phyloP scores from a whole-genome alignment of 2,329 filamentous ascomycete species.

The Fusarium piperis region DNA sequence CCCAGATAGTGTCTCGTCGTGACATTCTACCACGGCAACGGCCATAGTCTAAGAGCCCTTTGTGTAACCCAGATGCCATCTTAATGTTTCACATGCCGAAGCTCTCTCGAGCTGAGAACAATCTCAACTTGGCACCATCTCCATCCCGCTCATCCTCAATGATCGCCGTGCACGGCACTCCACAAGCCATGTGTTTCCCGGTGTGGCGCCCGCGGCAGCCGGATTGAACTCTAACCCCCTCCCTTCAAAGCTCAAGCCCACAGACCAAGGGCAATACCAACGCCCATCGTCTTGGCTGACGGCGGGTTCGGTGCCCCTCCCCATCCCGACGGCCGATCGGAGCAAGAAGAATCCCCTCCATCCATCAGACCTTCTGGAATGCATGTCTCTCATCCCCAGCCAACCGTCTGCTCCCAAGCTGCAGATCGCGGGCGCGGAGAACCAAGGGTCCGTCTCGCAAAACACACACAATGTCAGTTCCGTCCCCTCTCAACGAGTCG shows the following conservation, averaged over 20 bases:
- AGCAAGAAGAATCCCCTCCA: not conserved
- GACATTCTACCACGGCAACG: conserved; percentile 17
- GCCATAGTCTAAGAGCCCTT: conserved; percentile 2
- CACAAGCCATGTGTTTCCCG: conserved; percentile 31
- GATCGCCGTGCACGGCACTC: conserved; percentile 6
- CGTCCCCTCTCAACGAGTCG: conserved; percentile 12
- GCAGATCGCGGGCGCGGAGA: conserved; percentile 21
- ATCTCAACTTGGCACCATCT: not conserved
- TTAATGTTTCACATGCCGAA: conserved; percentile 24
- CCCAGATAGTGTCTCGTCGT: not conserved
- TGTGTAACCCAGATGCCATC: conserved; percentile 18
- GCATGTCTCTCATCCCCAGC: not conserved
- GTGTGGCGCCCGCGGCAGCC: not conserved
- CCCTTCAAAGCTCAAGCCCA: not conserved
- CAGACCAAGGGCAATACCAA: not conserved
- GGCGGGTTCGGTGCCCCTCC: not conserved
- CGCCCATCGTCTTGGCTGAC: not conserved
- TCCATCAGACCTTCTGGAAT: conserved; percentile 25
- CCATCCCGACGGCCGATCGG: not conserved
- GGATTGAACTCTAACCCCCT: conserved; percentile 11
- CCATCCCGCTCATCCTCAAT: conserved; percentile 1
- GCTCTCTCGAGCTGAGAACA: not conserved
- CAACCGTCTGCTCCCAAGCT: conserved; percentile 2
- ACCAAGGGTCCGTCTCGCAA: conserved; percentile 16
- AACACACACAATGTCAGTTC: conserved; percentile 17